These are phyloP conservation scores for Friedmanniomyces endolithicus DNA, from an alignment of 495 filamentous ascomycete species.

Conservation along the genomic window DNA sequence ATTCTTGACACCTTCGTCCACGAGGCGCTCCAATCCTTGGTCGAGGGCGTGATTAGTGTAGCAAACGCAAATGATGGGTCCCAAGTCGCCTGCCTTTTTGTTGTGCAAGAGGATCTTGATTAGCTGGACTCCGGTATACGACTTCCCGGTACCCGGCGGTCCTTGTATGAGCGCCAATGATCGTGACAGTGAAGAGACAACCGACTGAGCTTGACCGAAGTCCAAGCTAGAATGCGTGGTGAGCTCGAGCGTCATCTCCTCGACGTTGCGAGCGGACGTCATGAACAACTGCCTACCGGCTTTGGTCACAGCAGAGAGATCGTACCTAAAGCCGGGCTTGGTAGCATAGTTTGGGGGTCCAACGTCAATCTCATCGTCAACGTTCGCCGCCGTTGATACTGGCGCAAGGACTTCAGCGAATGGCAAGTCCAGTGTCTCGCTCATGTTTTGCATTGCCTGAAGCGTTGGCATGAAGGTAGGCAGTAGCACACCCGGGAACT, in stretches of 20 bases:
- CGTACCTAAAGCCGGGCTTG: slow-evolving; percentile 39
- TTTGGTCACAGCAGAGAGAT: slow-evolving; percentile 38
- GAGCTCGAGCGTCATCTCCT: neutral
- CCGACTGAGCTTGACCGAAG: slow-evolving; percentile 42
- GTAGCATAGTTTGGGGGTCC: slow-evolving; percentile 44
- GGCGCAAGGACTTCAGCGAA: slow-evolving; percentile 49
- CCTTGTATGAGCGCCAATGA: slow-evolving; percentile 60
- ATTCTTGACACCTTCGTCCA: slow-evolving; percentile 41
- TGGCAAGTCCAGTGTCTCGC: slow-evolving; percentile 37
- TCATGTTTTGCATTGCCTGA: slow-evolving; percentile 51
- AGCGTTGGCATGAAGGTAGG: slow-evolving; percentile 55
- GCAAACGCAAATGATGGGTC: slow-evolving; percentile 47
- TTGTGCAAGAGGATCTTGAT: slow-evolving; percentile 54
- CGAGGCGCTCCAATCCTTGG: slow-evolving; percentile 54
- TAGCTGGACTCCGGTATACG: slow-evolving; percentile 45
- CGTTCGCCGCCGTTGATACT: neutral
- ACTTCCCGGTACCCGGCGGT: slow-evolving; percentile 34
- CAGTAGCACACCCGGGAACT: slow-evolving; percentile 59
- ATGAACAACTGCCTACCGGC: slow-evolving; percentile 28
- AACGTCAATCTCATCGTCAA: slow-evolving; percentile 20
- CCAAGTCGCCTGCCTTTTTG: slow-evolving; percentile 36
- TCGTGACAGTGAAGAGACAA: slow-evolving; percentile 44
- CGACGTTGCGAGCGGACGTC: slow-evolving; percentile 3
- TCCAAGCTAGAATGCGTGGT: slow-evolving; percentile 39
- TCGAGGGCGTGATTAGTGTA: slow-evolving; percentile 42